Evolutionary conservation across 1,139 yeast species (phyloP).

Genomic region (Geotrichum macrosporum): DNA sequence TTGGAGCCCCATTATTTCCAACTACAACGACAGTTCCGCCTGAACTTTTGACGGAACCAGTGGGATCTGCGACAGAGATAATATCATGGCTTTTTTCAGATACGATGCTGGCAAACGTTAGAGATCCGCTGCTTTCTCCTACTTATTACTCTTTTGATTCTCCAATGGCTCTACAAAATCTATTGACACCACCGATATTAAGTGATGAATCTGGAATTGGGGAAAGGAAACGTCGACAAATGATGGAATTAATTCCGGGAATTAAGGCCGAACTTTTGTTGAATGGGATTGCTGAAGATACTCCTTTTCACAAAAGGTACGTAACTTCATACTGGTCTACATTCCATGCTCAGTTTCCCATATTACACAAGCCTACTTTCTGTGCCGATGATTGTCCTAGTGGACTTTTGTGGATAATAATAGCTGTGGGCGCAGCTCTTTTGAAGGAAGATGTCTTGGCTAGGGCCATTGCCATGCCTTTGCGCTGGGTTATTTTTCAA

Average conservation of each 20-base stretch:
- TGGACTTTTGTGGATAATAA: slow-evolving; percentile 53
- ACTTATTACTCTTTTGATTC: slow-evolving; percentile 31
- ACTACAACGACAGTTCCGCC: neutral
- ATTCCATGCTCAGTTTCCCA: slow-evolving; percentile 59
- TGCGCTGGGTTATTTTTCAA: slow-evolving; percentile 57
- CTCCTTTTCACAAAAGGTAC: slow-evolving; percentile 26
- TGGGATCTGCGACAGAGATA: slow-evolving; percentile 23
- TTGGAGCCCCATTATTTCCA: slow-evolving; percentile 1
- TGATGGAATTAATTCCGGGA: slow-evolving; percentile 19
- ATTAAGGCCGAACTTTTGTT: neutral
- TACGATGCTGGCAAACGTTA: slow-evolving; percentile 31
- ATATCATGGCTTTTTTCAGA: slow-evolving; percentile 39
- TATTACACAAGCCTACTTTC: slow-evolving; percentile 61
- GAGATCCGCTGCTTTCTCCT: slow-evolving; percentile 33
- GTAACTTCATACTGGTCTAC: slow-evolving; percentile 48
- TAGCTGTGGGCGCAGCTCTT: slow-evolving; percentile 51
- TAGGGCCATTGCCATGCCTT: slow-evolving; percentile 54
- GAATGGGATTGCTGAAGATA: slow-evolving; percentile 2
- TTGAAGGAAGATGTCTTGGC: slow-evolving; percentile 41
- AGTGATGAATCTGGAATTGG: slow-evolving; percentile 12
- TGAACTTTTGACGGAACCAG: neutral
- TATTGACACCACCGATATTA: slow-evolving; percentile 38
- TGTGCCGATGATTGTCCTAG: slow-evolving; percentile 51
- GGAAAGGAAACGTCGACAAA: slow-evolving; percentile 23
- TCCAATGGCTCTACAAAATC: slow-evolving; percentile 39